Evolutionary conservation across 108 stramenopile species (phyloP).

Genomic region (Conticribra guillardii): DNA sequence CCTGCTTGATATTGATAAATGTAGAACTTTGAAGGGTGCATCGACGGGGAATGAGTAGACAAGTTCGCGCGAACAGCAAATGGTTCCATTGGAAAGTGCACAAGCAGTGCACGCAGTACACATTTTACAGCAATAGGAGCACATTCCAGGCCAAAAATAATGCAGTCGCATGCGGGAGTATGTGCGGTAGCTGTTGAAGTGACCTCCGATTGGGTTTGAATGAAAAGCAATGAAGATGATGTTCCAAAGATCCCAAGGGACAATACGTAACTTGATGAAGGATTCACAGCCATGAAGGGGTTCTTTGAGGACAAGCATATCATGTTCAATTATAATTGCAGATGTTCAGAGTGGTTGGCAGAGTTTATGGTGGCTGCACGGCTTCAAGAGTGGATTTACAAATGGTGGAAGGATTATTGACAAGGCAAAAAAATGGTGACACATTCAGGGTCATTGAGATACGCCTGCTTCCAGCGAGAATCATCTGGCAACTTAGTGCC

Average conservation of each 20-base stretch:
- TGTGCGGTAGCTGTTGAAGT: constrained; percentile 1
- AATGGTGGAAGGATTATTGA: constrained; percentile 5
- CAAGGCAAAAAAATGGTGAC: not conserved
- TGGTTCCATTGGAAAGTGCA: not conserved
- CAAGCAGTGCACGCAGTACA: not conserved
- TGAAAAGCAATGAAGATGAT: constrained; percentile 7
- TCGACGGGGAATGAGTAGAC: constrained; percentile 1
- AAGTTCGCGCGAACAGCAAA: not conserved
- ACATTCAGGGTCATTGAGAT: not conserved
- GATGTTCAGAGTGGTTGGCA: too few relatives aligned
- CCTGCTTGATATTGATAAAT: constrained; percentile 20
- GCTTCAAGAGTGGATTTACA: too few relatives aligned
- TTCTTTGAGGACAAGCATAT: too few relatives aligned
- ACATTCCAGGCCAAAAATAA: constrained; percentile 9
- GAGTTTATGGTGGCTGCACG: too few relatives aligned
- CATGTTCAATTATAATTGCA: too few relatives aligned
- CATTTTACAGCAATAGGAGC: not conserved
- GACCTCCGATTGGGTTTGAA: constrained; percentile 4
- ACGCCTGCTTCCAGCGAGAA: not conserved
- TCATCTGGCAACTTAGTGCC: not conserved
- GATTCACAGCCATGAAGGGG: too few relatives aligned
- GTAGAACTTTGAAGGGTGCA: constrained; percentile 13
- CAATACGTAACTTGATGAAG: not conserved
- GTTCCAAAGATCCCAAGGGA: not conserved
- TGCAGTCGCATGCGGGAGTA: not conserved